Conservation (phyloP, 805 yeast species). For the Metschnikowia corniflorae region DNA sequence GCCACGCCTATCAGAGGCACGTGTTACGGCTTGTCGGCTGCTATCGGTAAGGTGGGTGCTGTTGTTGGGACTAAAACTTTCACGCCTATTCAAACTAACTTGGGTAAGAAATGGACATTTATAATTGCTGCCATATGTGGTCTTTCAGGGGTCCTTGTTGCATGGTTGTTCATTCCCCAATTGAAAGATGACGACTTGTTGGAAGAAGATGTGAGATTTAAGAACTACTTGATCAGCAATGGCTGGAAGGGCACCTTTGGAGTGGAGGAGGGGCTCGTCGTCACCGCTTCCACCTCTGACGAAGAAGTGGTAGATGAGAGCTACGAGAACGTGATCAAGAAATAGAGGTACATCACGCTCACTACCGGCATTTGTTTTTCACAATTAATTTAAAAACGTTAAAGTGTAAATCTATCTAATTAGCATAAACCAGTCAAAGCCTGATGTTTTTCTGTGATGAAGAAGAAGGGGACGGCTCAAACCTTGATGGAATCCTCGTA, state of each 20-base stretch:
- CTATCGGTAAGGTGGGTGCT: constrained; percentile 82
- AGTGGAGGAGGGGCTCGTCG: constrained; percentile 17
- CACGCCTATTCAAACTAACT: constrained; percentile 59
- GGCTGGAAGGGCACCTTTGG: constrained; percentile 59
- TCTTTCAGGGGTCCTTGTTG: constrained; percentile 55
- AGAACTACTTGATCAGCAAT: constrained; percentile 50
- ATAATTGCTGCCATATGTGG: constrained; percentile 78
- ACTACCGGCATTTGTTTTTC: too few relatives aligned
- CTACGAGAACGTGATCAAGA: constrained; percentile 1
- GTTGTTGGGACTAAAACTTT: constrained; percentile 74
- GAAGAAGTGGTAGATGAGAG: constrained; percentile 12
- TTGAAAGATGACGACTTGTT: constrained; percentile 65
- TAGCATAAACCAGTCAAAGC: too few relatives aligned
- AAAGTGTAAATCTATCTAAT: too few relatives aligned
- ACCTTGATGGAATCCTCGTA: constrained; percentile 49
- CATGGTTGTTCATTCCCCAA: constrained; percentile 65
- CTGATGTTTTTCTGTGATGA: too few relatives aligned
- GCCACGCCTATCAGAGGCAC: constrained; percentile 81
- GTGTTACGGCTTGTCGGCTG: constrained; percentile 71
- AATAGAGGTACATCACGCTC: too few relatives aligned
- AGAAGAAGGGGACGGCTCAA: too few relatives aligned
- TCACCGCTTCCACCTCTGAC: constrained; percentile 8
- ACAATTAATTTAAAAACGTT: too few relatives aligned
- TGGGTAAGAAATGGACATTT: constrained; percentile 73
- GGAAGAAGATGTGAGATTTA: constrained; percentile 60